Base-by-base conservation (phyloP, 2,329 filamentous ascomycete genomes). In the Elsinoe necatrix region DNA sequence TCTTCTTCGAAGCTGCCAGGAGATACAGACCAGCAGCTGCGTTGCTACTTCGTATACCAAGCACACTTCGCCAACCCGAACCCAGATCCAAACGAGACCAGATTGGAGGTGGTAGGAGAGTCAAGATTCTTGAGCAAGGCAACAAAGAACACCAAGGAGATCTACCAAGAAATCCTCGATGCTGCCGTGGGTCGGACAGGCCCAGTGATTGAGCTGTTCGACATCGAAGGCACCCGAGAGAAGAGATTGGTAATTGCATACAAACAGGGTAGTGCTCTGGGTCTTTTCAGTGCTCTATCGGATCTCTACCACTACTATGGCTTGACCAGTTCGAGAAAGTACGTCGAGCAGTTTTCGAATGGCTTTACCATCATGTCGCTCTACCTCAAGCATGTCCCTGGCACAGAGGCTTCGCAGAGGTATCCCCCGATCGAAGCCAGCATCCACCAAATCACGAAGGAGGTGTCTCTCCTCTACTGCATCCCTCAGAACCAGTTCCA, bases 301-400 rank as follows among this genome's bases (percentile, higher is more conserved):
- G 91, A 97, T 71, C 78, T 98, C 12, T 98, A 98, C 77, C 93
- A 98, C 75, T 97, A 96, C 81, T 98, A 98, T 68, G 92, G 93
- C 42, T 81, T 97, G 60, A 98, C 93, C 1, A 95, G 89, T 67
- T 93, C 93, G 25, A 82, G 93, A 65, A 98, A 98, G 76, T 98
- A 98, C 68, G 87, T 98, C 51, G 75, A 98, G 75, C 54, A 56
- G 29, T 56, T 56, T 41, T 56, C 54, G 35, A 56, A 56, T 16
- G 59, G 55, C 43, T 57, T 42, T 31, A 51, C 55, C 14, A 50
- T 51, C 55, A 57, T 52, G 55, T 96, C 90, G 64, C 82, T 96
- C 61, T 98, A 98, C 73, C 80, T 98, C 59, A 85, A 86, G 63
- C 90, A 89, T 20, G 80, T 86, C 16, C 69, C 77, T 48, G 80